Base-by-base conservation (phyloP, 768 basidiomycete species). In the Royoungia palumana region DNA sequence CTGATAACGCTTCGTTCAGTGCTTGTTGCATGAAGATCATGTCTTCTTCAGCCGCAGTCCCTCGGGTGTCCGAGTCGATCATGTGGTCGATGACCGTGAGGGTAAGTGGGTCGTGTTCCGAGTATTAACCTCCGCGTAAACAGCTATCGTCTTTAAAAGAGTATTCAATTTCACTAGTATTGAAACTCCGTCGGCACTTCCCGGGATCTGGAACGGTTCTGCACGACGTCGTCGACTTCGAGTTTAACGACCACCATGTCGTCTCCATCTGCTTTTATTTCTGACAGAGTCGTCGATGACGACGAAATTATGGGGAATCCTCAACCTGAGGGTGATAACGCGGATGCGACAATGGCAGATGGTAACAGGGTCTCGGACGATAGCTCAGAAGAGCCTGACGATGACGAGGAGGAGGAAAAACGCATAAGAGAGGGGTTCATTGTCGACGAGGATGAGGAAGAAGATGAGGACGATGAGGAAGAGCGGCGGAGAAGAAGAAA, bases 401-500 rank as follows among this genome's bases (percentile, higher is more conserved):
- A 95, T 41, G 93, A 95, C 62, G 88, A 83, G 59, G 94, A 95
- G 53, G 93, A 93, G 71, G 87, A 75, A 58, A 78, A 80, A 49
- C 75, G 80, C 48, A 82, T 96, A 47, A 74, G 82, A 43, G 89
- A 94, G 42, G 94, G 90, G 0, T 96, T 97, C 64, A 96, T 97
- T 59, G 93, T 94, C 8, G 89, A 89, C 9, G 91, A 94, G 50
- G 92, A 89, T 0, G 87, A 93, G n/a, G 90, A 92, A 7, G 90
- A 92, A 0, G 89, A 87, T 4, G 87, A 82, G 0, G 82, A 81
- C 2, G 81, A 78, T 13, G 81, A 80, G 36, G 75, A 77, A 37
- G 78, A 76, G 47, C 73, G 77, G 50, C 76, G 70, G 37, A 73
- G 79, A 57, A 77, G 77, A 56, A 77, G 79, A 51, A 90, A 83